Base-by-base conservation (phyloP, 2,329 filamentous ascomycete genomes). In the Ophiostoma sp. region DNA sequence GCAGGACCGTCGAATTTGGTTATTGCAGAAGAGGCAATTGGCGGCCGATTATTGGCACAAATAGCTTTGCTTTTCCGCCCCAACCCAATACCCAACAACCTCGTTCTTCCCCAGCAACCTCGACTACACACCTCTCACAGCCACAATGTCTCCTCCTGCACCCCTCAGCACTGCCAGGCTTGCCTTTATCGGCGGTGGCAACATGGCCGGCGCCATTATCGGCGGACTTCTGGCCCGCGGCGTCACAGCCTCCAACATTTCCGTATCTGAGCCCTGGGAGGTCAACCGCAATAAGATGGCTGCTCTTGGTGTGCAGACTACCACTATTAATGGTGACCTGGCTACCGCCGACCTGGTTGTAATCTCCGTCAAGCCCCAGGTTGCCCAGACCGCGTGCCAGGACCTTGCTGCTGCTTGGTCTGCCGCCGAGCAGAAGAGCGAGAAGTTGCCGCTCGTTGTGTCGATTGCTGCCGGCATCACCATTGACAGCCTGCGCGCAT, bases 171-270 rank as follows among this genome's bases (percentile, higher is more conserved):
- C 75, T 41, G 77, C 77, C 70, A 78, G 78, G 71, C 75, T 81
- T 71, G 76, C 75, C 75, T 80, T 80, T 72, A 77, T 80, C 67
- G 81, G 81, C 71, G 83, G 83, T 72, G 83, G 83, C 74, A 84
- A 84, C 78, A 85, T 85, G 83, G 83, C 81, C 71, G 79, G 79
- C 69, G 83, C 83, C 79, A 85, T 85, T 74, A 84, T 84, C 73
- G 80, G 81, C 27, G 83, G 83, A 68, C 80, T 85, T 31, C 75
- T 82, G 36, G 77, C 77, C 71, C 81, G 82, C 73, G 78, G 79
- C 76, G 80, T 81, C 74, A 71, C 79, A 73, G 80, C 80, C 75
- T 75, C 78, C 69, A 80, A 83, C 77, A 81, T 85, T 76, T 78
- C 74, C 76, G 83, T 84, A 70, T 79, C 83, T 3, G 83, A 84